Evolutionary conservation across 2,329 filamentous ascomycete genomes (phyloP).

Genomic region (Paecilomyces sp.): DNA sequence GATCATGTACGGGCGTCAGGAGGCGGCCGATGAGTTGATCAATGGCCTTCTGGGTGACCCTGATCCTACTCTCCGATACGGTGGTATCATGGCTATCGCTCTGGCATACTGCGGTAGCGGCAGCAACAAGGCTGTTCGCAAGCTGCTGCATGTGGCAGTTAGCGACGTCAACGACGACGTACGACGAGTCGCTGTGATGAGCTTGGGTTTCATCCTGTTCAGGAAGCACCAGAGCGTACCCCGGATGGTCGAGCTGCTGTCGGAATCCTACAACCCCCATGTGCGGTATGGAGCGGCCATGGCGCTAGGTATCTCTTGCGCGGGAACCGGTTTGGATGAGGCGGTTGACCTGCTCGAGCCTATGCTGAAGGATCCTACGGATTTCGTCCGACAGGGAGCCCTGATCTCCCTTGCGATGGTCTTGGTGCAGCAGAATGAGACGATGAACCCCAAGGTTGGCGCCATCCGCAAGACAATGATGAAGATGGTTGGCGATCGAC

Average conservation of each 20-base stretch:
- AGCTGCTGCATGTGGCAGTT: constrained; percentile 89
- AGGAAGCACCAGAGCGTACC: constrained; percentile 94
- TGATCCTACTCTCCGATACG: constrained; percentile 88
- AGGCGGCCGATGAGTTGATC: constrained; percentile 89
- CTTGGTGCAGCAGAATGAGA: constrained; percentile 97
- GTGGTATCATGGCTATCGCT: constrained; percentile 97
- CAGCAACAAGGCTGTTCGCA: constrained; percentile 97
- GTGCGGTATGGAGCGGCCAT: constrained; percentile 97
- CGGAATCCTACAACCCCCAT: constrained; percentile 98
- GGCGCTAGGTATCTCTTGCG: constrained; percentile 96
- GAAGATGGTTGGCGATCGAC: constrained; percentile 88
- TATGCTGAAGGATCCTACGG: constrained; percentile 98
- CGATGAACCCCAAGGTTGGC: constrained; percentile 94
- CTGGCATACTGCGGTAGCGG: constrained; percentile 94
- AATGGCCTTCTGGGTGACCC: constrained; percentile 89
- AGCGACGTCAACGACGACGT: constrained; percentile 98
- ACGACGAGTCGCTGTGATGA: constrained; percentile 92
- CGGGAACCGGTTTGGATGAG: constrained; percentile 90
- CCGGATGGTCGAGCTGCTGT: constrained; percentile 95
- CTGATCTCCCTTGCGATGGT: constrained; percentile 95
- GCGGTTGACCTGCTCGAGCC: constrained; percentile 94
- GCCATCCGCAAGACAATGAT: constrained; percentile 86
- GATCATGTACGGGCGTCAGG: constrained; percentile 96
- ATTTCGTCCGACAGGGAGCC: constrained; percentile 95
- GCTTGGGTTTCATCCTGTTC: constrained; percentile 96